Evolutionary conservation across 2,329 filamentous ascomycete genomes (phyloP), one percentile per base, ranked within the genome.

Genomic region (Colletotrichum melonis): DNA sequence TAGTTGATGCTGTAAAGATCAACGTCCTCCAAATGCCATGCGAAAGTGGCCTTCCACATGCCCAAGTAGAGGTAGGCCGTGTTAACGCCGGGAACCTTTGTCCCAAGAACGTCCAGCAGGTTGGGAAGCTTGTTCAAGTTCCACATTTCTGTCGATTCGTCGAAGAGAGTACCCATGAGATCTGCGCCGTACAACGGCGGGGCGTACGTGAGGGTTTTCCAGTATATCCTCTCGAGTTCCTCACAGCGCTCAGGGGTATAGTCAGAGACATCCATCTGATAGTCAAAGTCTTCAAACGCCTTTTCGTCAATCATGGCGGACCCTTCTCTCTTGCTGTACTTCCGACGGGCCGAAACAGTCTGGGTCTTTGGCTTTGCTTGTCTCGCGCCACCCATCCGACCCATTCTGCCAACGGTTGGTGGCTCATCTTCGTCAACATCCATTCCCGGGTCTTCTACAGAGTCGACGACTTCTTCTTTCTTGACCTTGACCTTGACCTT

Each of bases 1-100:
- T 98, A 99, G 85, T 99, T 99, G 88, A 99, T 99, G 82, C 95
- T 98, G 90, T 99, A 99, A 5, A 99, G 90, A 85, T 99, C 97
- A 55, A 99, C 96, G 81, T 99, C 97, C 81, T 99, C 97, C 66
- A 99, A 86, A 88, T 99, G 97, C 97, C 97, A 99, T 9, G 97
- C 97, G 81, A 99, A 99, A 0, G 97, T 98, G 14, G 97, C 96
- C 83, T 98, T 98, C 97, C 97, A 99, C 97, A 99, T 99, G 56
- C 97, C 97, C 73, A 99, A 88, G 80, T 99, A 99, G 1, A 99
- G 90, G 80, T 99, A 99, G 2, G 97, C 96, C 1, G 96, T 99
- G 80, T 99, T 99, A 80, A 99, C 97, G 76, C 97, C 97, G 3
- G 97, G 97, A 9, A 99, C 95, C 78, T 98, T 98, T 69, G 95